These are phyloP conservation scores for Jasminum sambac DNA, from an alignment of 257 asterid species.

Conservation along the genomic window DNA sequence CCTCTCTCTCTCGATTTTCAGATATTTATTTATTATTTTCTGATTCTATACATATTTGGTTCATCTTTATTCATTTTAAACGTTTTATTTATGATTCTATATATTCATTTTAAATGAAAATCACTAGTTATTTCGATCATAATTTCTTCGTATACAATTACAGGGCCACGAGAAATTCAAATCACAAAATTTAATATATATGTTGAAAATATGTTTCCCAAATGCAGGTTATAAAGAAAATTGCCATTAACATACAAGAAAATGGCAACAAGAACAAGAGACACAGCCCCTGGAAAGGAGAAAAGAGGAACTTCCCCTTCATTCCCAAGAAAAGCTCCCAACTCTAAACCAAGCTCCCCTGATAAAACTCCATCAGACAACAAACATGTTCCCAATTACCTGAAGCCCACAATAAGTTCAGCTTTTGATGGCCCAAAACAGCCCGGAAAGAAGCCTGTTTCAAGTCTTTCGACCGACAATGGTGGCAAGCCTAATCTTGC, in stretches of 20 bases:
- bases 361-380: conserved; percentile 30
- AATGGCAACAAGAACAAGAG: conserved; percentile 63
- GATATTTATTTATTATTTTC: neutral
- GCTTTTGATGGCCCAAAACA: conserved; percentile 27
- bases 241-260: neutral
- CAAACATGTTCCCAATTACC: conserved; percentile 46
- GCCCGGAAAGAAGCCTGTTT: conserved; percentile 35
- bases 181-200: too few relatives aligned
- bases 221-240: conserved; percentile 30
- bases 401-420: conserved; percentile 49
- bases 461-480: conserved; percentile 20
- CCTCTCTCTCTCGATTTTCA: neutral
- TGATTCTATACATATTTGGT: neutral
- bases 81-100: too few relatives aligned
- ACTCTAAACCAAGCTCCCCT: conserved; percentile 26
- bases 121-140: neutral
- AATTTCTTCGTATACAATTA: neutral
- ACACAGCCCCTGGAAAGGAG: conserved; percentile 42
- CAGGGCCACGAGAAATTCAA: neutral
- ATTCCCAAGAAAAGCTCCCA: conserved; percentile 26
- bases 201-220: neutral
- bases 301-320: conserved; percentile 55
- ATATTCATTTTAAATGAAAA: too few relatives aligned
- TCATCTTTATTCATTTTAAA: too few relatives aligned
- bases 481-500: conserved; percentile 27